phyloP scores from a whole-genome alignment of 305 asterid genomes.

The Vinca major region DNA sequence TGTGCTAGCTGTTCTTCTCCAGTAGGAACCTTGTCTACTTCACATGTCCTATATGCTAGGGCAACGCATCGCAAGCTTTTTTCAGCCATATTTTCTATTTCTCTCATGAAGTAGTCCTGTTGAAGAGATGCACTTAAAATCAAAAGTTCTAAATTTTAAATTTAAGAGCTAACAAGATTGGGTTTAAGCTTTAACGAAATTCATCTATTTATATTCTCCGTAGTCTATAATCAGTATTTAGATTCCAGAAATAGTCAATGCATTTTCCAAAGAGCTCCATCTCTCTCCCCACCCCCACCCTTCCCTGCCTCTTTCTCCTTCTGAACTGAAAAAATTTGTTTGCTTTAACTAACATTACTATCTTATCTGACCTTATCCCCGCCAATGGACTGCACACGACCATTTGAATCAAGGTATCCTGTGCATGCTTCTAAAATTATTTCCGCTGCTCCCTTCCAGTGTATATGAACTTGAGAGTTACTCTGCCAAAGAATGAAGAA shows the following conservation, averaged over 20 bases:
- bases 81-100: constrained; percentile 77
- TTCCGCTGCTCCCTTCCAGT: constrained; percentile 99
- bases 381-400: constrained; percentile 51
- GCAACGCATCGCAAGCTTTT: constrained; percentile 94
- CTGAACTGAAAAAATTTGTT: constrained; percentile 9
- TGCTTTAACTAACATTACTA: constrained; percentile 8
- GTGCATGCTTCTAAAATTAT: constrained; percentile 66
- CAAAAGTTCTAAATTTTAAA: background rate
- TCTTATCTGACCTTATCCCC: constrained; percentile 43
- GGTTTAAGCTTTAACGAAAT: background rate
- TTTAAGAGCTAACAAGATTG: background rate
- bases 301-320: background rate
- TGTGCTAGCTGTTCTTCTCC: constrained; percentile 55
- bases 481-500: constrained; percentile 35
- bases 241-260: background rate
- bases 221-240: background rate
- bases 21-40: constrained; percentile 52
- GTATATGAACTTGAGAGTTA: constrained; percentile 66
- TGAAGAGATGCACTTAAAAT: background rate
- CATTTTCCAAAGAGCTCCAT: background rate
- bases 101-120: constrained; percentile 61
- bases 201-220: background rate
- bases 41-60: constrained; percentile 63
- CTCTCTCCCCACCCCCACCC: background rate
- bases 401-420: constrained; percentile 46